Evolutionary conservation across 768 basidiomycete species (phyloP), one percentile per base, ranked within the genome.

Genomic region (Tylopilus intermedius): DNA sequence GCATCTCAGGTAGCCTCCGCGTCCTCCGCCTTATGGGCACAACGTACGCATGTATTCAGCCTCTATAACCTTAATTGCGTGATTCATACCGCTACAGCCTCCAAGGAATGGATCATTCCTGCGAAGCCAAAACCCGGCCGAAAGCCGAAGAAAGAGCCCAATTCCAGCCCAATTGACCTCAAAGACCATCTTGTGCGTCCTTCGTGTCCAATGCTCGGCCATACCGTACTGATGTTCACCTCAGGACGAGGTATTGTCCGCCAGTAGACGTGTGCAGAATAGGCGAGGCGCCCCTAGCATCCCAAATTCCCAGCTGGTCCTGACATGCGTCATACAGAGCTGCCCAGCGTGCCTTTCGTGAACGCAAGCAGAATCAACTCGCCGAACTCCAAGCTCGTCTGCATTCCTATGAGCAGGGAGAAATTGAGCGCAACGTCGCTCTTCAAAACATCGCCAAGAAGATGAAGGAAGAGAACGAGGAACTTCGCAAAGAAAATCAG

Each of bases 31-130:
- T 73, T 90, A 49, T 90, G 87, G 88, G 88, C 88, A 47, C 86
- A 84, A 62, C 82, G 88, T 87, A 74, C 49, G 70, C 62, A 40
- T 15, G 21, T 46, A 44, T 14, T 35, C 40, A 8, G 15, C 30
- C 29, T 6, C 9, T 26, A 40, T 26, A 50, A 4, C 35, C 29
- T 5, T 27, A 6, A 3, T 27, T 29, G 18, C 43, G 7, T 18
- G 33, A 45, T 37, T 59, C 14, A 52, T 49, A 29, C 27, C 14
- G 22, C 29, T 9, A 27, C 65, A 89, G 90, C 90, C 27, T 90
- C 88, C n/a, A 90, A 84, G 68, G 88, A 91, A 68, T 93, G 90
- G 90, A 79, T 89, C 56, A 88, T 93, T 59, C 84, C 85, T 22
- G 85, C 90, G 8, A 90, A 87, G 62, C 86, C 89, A 8, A 92